Base-by-base conservation (phyloP, 208 protist species). In the Acanthamoeba castellanii region DNA sequence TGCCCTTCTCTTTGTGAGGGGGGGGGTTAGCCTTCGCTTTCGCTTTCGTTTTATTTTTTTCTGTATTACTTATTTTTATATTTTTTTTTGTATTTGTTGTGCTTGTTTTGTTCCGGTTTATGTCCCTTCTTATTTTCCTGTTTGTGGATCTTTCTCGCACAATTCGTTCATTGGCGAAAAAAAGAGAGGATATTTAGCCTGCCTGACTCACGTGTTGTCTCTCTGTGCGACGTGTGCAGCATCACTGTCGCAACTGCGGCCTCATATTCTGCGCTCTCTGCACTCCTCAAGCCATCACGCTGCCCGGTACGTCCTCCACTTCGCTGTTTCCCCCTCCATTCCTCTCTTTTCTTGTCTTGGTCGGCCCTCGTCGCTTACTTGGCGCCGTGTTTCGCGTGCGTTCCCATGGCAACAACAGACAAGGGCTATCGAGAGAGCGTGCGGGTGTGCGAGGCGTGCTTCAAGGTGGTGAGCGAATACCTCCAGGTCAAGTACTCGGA, bases 221-320 rank as follows among this genome's bases (percentile, higher is more conserved):
- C 14, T 11, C 11, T 52, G 13, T 66, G 59, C 59, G 1, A 37
- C 18, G 1, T 45, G 30, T n/a, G 11, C 68, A 76, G 68, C 68
- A 76, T 20, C 68, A 76, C 68, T 76, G 68, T n/a, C 68, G 68
- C 14, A 76, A 42, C 18, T 76, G 68, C n/a, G 68, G 68, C 34
- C 68, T 76, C 30, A 42, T 76, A 13, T 76, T 76, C 34, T 76
- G 68, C 34, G 68, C 68, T 18, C 1, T 76, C 22, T 76, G 68
- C 68, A 76, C 68, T 1, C 32, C 6, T 37, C 68, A 76, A 42
- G 25, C 68, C 68, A 76, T 76, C 27, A 76, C 68, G 7, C 68
- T 76, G 34, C 68, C 30, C 11, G 68, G 68, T 76, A 45, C 68
- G 68, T 42, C 34, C n/a, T 70, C 14, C 25, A 16, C 25, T 66